phyloP scores from a whole-genome alignment of 2,329 filamentous ascomycete species.

The Penicillium palitans region DNA sequence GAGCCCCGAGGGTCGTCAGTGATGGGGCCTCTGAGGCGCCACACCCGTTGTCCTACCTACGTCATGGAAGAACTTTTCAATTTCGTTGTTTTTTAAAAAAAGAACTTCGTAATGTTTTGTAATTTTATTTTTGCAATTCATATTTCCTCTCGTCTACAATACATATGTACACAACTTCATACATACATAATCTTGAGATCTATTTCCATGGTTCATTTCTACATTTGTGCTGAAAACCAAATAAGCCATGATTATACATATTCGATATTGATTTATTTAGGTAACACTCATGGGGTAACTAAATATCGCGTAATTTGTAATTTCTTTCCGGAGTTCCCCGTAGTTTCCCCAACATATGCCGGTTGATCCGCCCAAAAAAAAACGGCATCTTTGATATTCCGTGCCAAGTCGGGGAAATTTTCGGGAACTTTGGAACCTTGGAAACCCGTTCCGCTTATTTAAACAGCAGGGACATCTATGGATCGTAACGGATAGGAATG shows the following conservation, averaged over 20 bases:
- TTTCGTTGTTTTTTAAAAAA: neutral
- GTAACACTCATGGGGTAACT: no score
- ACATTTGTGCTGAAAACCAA: no score
- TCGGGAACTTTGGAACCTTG: neutral
- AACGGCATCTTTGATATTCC: neutral
- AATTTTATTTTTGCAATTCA: neutral
- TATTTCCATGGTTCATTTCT: neutral
- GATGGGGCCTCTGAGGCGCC: neutral
- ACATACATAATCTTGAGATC: no score
- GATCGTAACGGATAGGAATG: no score
- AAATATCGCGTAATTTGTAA: neutral
- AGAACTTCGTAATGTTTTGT: neutral
- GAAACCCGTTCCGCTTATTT: neutral
- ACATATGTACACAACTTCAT: no score
- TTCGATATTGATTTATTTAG: no score
- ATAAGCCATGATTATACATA: no score
- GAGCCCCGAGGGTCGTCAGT: slow-evolving; percentile 1
- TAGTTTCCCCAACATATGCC: neutral
- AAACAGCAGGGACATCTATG: no score
- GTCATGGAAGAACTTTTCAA: slow-evolving; percentile 4
- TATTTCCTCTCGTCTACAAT: no score
- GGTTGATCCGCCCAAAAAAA: neutral
- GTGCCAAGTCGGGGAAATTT: slow-evolving; percentile 4
- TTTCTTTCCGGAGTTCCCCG: neutral
- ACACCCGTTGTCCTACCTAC: slow-evolving; percentile 3